These are phyloP conservation scores for Climacium dendroides DNA, from an alignment of 225 moss, liverwort and hornwort genomes.

Conservation along the genomic window DNA sequence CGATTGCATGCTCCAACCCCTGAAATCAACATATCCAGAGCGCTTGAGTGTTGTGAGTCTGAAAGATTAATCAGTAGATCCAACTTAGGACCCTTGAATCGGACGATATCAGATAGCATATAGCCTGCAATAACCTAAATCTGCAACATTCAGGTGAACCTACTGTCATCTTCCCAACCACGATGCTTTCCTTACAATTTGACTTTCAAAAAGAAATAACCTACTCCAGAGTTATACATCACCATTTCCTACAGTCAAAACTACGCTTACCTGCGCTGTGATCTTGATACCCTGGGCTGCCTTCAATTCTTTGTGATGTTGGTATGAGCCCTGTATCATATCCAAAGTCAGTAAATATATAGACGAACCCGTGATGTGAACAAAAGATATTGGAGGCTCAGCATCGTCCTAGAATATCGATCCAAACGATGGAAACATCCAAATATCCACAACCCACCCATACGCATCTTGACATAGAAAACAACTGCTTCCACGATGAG, in stretches of 20 bases:
- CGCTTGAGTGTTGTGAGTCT: background rate
- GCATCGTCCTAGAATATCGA: background rate
- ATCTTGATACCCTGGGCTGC: conserved; percentile 98
- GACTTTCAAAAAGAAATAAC: background rate
- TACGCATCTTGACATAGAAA: background rate
- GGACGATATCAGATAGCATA: background rate
- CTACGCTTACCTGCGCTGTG: conserved; percentile 64
- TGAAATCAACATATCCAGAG: conserved; percentile 3
- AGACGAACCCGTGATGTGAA: background rate
- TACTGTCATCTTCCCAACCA: background rate
- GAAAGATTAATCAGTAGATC: background rate
- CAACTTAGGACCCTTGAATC: background rate
- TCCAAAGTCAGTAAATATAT: background rate
- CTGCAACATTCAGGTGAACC: background rate
- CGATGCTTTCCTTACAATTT: background rate
- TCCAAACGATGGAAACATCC: background rate
- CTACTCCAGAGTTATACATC: background rate
- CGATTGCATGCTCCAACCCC: conserved; percentile 98
- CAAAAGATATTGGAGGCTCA: background rate
- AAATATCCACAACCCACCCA: background rate
- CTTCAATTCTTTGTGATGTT: conserved; percentile 95
- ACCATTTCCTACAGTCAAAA: background rate
- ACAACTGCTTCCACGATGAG: background rate
- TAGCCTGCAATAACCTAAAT: background rate
- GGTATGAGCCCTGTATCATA: conserved; percentile 74